Conservation (phyloP, 1,284 basidiomycete genomes). For the Pseudozyma thailandica region DNA sequence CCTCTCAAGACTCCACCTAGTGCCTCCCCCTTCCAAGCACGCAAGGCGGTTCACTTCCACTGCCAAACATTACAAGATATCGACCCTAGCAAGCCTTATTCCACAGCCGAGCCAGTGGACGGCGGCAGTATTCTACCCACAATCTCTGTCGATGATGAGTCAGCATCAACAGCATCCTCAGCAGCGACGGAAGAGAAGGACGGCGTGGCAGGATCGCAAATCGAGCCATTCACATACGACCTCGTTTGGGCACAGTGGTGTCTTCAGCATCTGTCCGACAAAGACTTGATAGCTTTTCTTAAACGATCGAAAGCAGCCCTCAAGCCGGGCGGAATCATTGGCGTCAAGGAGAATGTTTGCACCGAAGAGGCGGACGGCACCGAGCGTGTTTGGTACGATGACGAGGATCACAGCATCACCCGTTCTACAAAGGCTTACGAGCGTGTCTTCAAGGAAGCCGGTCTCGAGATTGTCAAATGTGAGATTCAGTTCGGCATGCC, state of each 20-base stretch:
- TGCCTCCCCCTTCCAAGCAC: constrained; percentile 55
- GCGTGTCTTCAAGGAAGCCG: constrained; percentile 62
- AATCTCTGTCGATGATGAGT: constrained; percentile 32
- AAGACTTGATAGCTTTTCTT: constrained; percentile 62
- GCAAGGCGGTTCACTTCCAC: constrained; percentile 64
- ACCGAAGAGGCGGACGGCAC: constrained; percentile 59
- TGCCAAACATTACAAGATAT: constrained; percentile 62
- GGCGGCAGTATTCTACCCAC: constrained; percentile 25
- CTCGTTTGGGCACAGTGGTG: constrained; percentile 67
- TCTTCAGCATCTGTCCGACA: constrained; percentile 65
- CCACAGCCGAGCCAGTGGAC: constrained; percentile 19
- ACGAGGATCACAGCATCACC: constrained; percentile 66
- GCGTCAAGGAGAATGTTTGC: constrained; percentile 67
- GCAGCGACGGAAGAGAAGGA: constrained; percentile 1
- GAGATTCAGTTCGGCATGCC: constrained; percentile 64
- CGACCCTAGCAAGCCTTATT: constrained; percentile 53
- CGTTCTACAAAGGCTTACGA: constrained; percentile 63
- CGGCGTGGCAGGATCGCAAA: constrained; percentile 31
- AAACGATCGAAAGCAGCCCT: constrained; percentile 53
- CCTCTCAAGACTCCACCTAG: constrained; percentile 48
- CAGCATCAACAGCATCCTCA: not conserved
- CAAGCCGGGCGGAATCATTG: constrained; percentile 57
- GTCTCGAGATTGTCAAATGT: constrained; percentile 56
- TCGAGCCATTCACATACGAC: constrained; percentile 57
- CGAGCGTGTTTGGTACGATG: constrained; percentile 65